Base-by-base conservation (phyloP, 768 basidiomycete genomes). In the Russula sp. region DNA sequence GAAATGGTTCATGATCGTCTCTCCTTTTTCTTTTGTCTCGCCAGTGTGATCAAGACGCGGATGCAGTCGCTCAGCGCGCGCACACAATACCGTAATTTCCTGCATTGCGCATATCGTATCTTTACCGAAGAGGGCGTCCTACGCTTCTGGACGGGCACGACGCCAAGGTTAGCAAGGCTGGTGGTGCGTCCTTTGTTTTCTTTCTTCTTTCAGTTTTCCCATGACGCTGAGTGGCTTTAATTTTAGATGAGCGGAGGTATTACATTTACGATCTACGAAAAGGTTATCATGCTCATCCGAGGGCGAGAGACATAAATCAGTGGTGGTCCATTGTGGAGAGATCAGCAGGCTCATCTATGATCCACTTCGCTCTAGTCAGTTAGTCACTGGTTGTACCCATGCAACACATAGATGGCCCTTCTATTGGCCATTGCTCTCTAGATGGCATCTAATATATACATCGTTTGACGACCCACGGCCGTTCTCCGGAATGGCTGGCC, bases 81-180 rank as follows among this genome's bases (percentile, higher is more conserved):
- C 10, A 74, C 78, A 25, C 87, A 93, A 62, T 99, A 98, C 71
- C 84, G 86, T 41, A 98, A 99, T 70, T 87, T 94, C 3, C 90
- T 98, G 76, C 94, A 98, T 68, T 98, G 96, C 68, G 95, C 86
- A 5, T 96, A 97, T 70, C 82, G 95, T 49, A 94, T 98, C 70
- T 85, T 93, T 65, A 93, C 87, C 0, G 96, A 98, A 73, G 94
- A 98, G 69, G 97, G 97, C 2, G 66, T 97, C 7, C 68, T 84
- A n/a, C 81, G 88, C 52, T 97, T 99, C 74, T 99, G 97, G 97
- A 90, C 89, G 3, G 97, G 97, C 2, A 93, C 96, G 7, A 96
- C 95, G 5, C 97, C 97, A 0, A 77, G 96, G 63, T 73, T 99
- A 32, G 83, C 84, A 7, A 81, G 97, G 34, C 73, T 99, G 52